Evolutionary conservation across 345 rosid species (phyloP), one percentile per base, ranked within the genome.

Genomic region (Noccaea bulbosa): DNA sequence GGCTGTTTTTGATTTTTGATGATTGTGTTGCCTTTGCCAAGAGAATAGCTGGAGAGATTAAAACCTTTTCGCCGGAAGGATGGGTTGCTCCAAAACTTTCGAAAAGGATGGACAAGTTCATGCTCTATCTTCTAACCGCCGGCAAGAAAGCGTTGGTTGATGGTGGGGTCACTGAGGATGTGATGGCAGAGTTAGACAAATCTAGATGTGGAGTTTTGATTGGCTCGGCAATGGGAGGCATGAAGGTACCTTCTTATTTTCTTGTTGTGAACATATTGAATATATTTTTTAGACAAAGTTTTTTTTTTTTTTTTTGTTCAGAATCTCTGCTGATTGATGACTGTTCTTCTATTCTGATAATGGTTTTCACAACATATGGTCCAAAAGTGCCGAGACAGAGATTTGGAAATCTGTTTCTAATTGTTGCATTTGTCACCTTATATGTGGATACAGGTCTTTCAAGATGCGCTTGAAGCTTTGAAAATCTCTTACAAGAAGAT

Each of bases 41-140:
- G 98, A 87, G 87, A 83, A 92, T 92, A 77, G 98, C 97, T 6
- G 98, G 93, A 71, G 98, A 92, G 79, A 88, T 93, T 48, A 90
- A 91, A 80, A 78, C 84, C 11, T 84, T 86, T 67, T 86, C 97
- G 35, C 80, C 87, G 12, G 91, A 90, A 70, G 98, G 97, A 69
- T 87, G 82, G 90, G 67, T 93, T 52, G 88, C 89, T 45, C 97
- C 97, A 32, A 93, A 93, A 66, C 81, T 90, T 68, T 83, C 97
- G 6, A 87, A 86, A 83, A 83, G 98, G 79, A 88, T 93, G 97
- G 98, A 92, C 51, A 90, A 88, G 63, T 92, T 88, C 81, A 90
- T 92, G 96, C 92, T 90, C 65, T 93, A 93, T 77, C 81, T 86
- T 80, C 88, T 93, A 54, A 88, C 86, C 33, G 97, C 98, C 12